Evolutionary conservation across 2,329 filamentous ascomycete genomes (phyloP).

Genomic region (Ramularia endophylla): DNA sequence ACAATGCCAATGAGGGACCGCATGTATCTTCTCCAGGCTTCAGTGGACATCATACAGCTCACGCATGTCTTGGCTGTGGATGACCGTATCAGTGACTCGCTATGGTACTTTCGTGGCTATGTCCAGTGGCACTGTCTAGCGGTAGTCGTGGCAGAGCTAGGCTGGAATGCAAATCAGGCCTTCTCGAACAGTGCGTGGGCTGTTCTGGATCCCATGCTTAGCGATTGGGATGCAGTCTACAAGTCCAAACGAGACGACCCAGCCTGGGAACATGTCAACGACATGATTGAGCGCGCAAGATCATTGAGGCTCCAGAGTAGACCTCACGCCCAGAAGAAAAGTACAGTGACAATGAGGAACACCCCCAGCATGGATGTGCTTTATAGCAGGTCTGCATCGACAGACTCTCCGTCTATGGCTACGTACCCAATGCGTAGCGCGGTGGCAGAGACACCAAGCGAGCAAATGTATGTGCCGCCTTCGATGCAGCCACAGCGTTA

Average conservation of each 20-base stretch:
- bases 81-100: slow-evolving; percentile 13
- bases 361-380: too few relatives aligned
- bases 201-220: slow-evolving; percentile 22
- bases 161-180: slow-evolving; percentile 17
- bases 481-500: too few relatives aligned
- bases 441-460: too few relatives aligned
- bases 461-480: too few relatives aligned
- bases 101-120: slow-evolving; percentile 25
- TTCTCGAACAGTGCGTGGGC: slow-evolving; percentile 23
- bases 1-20: slow-evolving; percentile 18
- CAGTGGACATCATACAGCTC: slow-evolving; percentile 21
- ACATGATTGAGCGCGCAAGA: slow-evolving; percentile 21
- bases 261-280: slow-evolving; percentile 26
- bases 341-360: too few relatives aligned
- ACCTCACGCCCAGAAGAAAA: not conserved
- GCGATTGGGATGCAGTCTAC: slow-evolving; percentile 23
- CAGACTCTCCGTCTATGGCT: too few relatives aligned
- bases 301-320: slow-evolving; percentile 9
- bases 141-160: slow-evolving; percentile 24
- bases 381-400: too few relatives aligned
- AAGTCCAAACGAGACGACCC: slow-evolving; percentile 18
- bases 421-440: too few relatives aligned
- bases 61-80: slow-evolving; percentile 19
- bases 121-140: slow-evolving; percentile 27
- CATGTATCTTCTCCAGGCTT: slow-evolving; percentile 17